phyloP scores from a whole-genome alignment of 2,329 filamentous ascomycete species.

The Blastomyces silverae region DNA sequence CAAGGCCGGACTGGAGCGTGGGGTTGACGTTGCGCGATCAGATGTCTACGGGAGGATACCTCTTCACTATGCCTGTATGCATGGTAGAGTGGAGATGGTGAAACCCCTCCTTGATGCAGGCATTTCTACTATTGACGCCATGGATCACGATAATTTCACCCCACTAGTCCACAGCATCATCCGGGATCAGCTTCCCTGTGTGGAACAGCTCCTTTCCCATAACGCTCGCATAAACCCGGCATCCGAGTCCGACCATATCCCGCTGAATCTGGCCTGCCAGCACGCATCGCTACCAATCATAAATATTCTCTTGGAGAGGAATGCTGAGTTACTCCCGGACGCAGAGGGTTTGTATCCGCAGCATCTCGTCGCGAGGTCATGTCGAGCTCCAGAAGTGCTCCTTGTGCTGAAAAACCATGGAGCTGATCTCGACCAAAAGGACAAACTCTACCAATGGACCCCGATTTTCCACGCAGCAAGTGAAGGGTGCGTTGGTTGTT shows the following conservation, averaged over 20 bases:
- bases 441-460: constrained; percentile 97
- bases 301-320: constrained; percentile 71
- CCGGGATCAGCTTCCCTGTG: constrained; percentile 73
- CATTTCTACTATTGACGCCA: constrained; percentile 70
- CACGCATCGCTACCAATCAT: constrained; percentile 82
- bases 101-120: constrained; percentile 63
- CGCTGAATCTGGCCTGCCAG: constrained; percentile 89
- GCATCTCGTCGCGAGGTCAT: constrained; percentile 86
- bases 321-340: constrained; percentile 79
- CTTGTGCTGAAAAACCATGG: constrained; percentile 76
- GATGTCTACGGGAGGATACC: constrained; percentile 94
- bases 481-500: constrained; percentile 85
- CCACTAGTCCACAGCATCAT: constrained; percentile 93
- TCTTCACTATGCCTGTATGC: constrained; percentile 92
- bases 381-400: constrained; percentile 70
- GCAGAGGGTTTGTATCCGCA: constrained; percentile 96
- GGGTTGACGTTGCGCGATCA: constrained; percentile 68
- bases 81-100: constrained; percentile 80
- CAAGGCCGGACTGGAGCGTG: constrained; percentile 63
- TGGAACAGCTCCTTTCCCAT: constrained; percentile 66
- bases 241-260: constrained; percentile 85
- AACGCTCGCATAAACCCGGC: constrained; percentile 80
- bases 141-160: constrained; percentile 96
- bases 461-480: constrained; percentile 93
- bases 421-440: constrained; percentile 81